phyloP scores from a whole-genome alignment of 176 grass and related monocot genomes.

The Aegilops umbellulata region DNA sequence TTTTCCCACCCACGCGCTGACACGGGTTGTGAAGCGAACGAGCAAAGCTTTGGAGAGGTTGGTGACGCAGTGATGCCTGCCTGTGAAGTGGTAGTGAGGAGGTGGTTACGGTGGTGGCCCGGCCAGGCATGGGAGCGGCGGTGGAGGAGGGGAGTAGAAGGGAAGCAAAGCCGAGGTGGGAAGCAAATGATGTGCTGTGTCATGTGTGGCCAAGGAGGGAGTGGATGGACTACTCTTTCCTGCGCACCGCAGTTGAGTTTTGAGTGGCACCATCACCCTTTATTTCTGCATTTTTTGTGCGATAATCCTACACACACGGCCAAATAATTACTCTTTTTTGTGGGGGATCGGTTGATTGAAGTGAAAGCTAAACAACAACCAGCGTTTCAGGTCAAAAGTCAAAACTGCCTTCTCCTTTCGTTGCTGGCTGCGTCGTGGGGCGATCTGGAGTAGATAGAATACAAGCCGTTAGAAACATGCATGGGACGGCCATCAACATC shows the following conservation, averaged over 20 bases:
- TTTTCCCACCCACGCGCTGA: no score
- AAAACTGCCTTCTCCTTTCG: no score
- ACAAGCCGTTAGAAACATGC: not conserved
- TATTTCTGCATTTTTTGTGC: no score
- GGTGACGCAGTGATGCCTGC: not conserved
- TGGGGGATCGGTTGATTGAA: no score
- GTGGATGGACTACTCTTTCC: not conserved
- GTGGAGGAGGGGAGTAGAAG: constrained; percentile 42
- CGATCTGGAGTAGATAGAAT: not conserved
- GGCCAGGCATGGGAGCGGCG: not conserved
- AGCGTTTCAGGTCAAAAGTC: no score
- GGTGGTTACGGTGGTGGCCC: constrained; percentile 30
- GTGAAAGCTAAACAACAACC: no score
- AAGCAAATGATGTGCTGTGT: constrained; percentile 4
- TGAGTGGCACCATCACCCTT: not conserved
- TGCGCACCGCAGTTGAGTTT: not conserved
- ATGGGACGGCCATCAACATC: not conserved
- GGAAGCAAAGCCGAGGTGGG: constrained; percentile 32
- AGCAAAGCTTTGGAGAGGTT: not conserved
- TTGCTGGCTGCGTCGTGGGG: no score
- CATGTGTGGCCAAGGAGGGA: no score
- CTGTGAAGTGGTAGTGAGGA: not conserved
- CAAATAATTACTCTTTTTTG: no score
- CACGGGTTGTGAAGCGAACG: no score
- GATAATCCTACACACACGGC: no score